phyloP scores from a whole-genome alignment of 768 basidiomycete species.

The Solioccasus polychromus region DNA sequence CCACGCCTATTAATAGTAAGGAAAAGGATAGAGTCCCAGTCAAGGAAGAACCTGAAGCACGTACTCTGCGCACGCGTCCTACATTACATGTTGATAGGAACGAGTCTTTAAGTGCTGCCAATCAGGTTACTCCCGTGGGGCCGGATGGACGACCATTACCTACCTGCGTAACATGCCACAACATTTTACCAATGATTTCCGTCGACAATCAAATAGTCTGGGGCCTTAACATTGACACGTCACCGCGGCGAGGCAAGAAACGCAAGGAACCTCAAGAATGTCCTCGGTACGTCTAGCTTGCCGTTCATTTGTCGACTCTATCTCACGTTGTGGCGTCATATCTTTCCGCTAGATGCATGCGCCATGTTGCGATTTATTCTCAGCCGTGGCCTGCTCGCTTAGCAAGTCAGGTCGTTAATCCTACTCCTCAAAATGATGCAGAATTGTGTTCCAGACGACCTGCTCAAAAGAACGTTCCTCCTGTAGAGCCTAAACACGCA shows the following conservation, averaged over 20 bases:
- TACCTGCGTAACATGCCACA: conserved; percentile 67
- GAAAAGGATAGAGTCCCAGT: conserved; percentile 41
- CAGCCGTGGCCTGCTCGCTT: conserved; percentile 68
- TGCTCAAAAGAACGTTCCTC: conserved; percentile 47
- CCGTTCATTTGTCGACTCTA: conserved; percentile 24
- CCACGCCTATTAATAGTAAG: conserved; percentile 30
- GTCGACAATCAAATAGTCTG: conserved; percentile 74
- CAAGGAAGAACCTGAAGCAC: conserved; percentile 50
- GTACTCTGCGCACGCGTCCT: conserved; percentile 50
- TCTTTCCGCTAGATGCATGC: conserved; percentile 57
- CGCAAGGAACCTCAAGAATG: conserved; percentile 68
- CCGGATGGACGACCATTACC: conserved; percentile 67
- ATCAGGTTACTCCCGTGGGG: conserved; percentile 48
- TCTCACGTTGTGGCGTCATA: conserved; percentile 14
- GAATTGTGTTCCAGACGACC: conserved; percentile 42
- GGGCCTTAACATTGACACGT: conserved; percentile 56
- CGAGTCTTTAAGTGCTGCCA: conserved; percentile 39
- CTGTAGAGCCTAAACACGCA: conserved; percentile 55
- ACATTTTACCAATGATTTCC: conserved; percentile 71
- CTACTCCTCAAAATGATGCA: conserved; percentile 46
- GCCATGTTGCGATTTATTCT: conserved; percentile 76
- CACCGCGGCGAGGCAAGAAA: conserved; percentile 45
- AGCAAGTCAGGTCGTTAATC: conserved; percentile 42
- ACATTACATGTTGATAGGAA: conserved; percentile 32
- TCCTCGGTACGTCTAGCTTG: conserved; percentile 52